Evolutionary conservation across 2,329 filamentous ascomycete species (phyloP).

Genomic region (Epichloe scottii): DNA sequence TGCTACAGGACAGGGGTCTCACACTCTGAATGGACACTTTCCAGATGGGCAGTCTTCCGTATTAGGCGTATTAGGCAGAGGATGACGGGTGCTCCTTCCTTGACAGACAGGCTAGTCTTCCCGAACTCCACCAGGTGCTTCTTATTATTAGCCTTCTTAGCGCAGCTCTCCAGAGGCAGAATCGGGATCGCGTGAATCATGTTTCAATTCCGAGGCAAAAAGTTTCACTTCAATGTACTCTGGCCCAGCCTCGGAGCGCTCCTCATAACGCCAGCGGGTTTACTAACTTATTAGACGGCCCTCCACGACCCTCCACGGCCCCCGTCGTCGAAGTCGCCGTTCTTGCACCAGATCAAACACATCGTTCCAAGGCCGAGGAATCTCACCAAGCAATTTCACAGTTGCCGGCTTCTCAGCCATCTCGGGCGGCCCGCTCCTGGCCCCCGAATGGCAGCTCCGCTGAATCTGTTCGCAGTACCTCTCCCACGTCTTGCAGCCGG

Average conservation of each 20-base stretch:
- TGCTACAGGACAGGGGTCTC: background rate
- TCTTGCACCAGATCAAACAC: background rate
- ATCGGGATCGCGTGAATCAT: too few relatives aligned
- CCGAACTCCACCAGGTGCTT: too few relatives aligned
- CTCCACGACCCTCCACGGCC: background rate
- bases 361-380: conserved; percentile 19
- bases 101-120: too few relatives aligned
- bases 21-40: background rate
- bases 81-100: background rate
- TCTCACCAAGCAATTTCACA: conserved; percentile 18
- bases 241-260: too few relatives aligned
- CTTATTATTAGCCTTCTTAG: too few relatives aligned
- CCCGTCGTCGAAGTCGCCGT: background rate
- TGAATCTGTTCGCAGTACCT: conserved; percentile 43
- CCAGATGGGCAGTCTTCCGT: too few relatives aligned
- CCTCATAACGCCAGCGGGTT: background rate
- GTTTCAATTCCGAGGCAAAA: too few relatives aligned
- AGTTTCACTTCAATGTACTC: too few relatives aligned
- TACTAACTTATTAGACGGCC: background rate
- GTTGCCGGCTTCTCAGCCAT: conserved; percentile 23
- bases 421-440: conserved; percentile 36
- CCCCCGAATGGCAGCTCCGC: conserved; percentile 26
- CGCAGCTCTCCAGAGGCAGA: too few relatives aligned
- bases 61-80: too few relatives aligned
- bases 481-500: conserved; percentile 50